These are phyloP conservation scores for Gossypium schwendimanii DNA, from an alignment of 441 rosid species.

Conservation along the genomic window DNA sequence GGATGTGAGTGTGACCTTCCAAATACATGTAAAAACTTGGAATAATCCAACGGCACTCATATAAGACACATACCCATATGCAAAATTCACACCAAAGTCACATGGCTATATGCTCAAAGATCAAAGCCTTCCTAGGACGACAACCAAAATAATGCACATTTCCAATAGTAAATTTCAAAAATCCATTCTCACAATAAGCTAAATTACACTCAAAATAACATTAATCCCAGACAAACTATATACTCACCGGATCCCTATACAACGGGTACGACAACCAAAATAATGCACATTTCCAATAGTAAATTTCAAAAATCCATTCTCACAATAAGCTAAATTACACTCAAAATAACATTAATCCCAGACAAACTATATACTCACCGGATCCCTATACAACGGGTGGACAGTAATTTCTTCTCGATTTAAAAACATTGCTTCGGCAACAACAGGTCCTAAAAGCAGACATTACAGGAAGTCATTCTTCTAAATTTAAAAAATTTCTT, in stretches of 20 bases:
- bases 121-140: neutral
- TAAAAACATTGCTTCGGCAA: constrained; percentile 91
- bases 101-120: neutral
- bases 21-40: neutral
- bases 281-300: neutral
- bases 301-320: neutral
- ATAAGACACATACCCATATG: neutral
- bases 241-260: constrained; percentile 87
- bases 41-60: neutral
- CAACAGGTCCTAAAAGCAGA: constrained; percentile 66
- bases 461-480: neutral
- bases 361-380: constrained; percentile 41
- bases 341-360: neutral
- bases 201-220: neutral
- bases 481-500: neutral
- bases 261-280: constrained; percentile 38
- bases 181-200: neutral
- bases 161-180: neutral
- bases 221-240: neutral
- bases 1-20: neutral
- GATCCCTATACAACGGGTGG: constrained; percentile 85
- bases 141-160: neutral
- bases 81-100: neutral
- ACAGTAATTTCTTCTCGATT: constrained; percentile 84
- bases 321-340: neutral